Conservation (phyloP, 805 yeast genomes). For the Limtongia smithiae region DNA sequence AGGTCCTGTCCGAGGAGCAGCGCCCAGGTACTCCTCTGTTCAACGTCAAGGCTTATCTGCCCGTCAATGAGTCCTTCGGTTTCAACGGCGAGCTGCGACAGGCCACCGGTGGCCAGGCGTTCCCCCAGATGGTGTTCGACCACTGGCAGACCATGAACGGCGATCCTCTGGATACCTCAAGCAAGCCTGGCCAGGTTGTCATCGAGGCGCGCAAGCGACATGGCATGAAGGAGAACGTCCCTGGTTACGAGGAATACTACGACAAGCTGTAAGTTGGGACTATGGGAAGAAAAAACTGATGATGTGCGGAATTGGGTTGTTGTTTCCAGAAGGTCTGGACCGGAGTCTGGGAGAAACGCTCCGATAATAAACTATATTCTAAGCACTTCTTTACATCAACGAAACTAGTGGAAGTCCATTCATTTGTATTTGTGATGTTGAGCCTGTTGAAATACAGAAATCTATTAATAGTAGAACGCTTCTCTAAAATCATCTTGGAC, state of each 20-base stretch:
- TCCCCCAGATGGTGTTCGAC: conserved; percentile 99
- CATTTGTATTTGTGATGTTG: too few species aligned
- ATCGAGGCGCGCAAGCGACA: conserved; percentile 81
- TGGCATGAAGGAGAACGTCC: conserved; percentile 95
- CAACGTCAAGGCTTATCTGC: conserved; percentile 99
- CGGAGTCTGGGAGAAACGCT: too few species aligned
- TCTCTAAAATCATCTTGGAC: too few species aligned
- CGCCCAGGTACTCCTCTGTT: conserved; percentile 99
- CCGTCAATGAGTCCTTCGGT: conserved; percentile 99
- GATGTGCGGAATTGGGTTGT: not conserved
- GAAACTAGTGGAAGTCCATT: too few species aligned
- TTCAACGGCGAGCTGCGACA: conserved; percentile 99
- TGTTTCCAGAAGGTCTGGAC: too few species aligned
- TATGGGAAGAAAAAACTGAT: not conserved
- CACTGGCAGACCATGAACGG: conserved; percentile 93
- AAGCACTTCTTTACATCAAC: too few species aligned
- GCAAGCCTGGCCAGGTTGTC: conserved; percentile 67
- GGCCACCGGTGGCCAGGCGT: conserved; percentile 99
- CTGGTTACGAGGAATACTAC: conserved; percentile 99
- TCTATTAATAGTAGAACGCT: too few species aligned
- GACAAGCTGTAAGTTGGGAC: conserved; percentile 49
- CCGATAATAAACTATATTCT: too few species aligned
- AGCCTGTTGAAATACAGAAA: too few species aligned
- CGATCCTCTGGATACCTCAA: conserved; percentile 84
- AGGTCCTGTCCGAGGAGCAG: conserved; percentile 98